These are phyloP conservation scores for Antitrichia curtipendula DNA, from an alignment of 225 moss, liverwort and hornwort species.

Conservation along the genomic window DNA sequence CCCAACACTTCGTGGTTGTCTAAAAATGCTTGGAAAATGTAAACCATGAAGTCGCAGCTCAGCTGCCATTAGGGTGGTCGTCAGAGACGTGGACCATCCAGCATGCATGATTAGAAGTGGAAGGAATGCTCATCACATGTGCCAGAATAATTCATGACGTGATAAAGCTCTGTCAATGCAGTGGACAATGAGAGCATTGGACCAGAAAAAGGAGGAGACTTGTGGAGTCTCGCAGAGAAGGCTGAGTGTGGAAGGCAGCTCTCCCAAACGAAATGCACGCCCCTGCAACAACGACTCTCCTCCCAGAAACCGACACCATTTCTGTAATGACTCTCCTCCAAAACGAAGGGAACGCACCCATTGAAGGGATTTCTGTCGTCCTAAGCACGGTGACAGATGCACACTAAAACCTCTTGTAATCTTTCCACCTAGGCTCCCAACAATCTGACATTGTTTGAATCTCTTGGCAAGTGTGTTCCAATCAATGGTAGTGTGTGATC, in stretches of 20 bases:
- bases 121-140: not conserved
- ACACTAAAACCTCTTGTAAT: not conserved
- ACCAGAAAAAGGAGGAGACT: constrained; percentile 34
- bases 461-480: not conserved
- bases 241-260: not conserved
- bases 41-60: not conserved
- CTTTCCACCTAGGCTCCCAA: not conserved
- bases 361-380: not conserved
- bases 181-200: constrained; percentile 90
- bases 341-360: constrained; percentile 10
- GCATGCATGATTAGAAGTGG: not conserved
- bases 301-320: constrained; percentile 4
- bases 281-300: constrained; percentile 8
- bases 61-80: not conserved
- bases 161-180: not conserved
- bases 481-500: not conserved
- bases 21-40: not conserved
- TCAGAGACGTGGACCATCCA: not conserved
- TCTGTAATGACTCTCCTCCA: constrained; percentile 4
- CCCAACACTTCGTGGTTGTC: not conserved
- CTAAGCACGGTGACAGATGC: not conserved
- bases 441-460: not conserved
- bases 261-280: constrained; percentile 5
- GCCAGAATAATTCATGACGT: not conserved
- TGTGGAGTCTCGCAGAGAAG: not conserved